Percentiles rank a stretch among this genome's conserved stretches.
phyloP scores from a whole-genome alignment of 768 basidiomycete species.

The Pleurotus tuoliensis region DNA sequence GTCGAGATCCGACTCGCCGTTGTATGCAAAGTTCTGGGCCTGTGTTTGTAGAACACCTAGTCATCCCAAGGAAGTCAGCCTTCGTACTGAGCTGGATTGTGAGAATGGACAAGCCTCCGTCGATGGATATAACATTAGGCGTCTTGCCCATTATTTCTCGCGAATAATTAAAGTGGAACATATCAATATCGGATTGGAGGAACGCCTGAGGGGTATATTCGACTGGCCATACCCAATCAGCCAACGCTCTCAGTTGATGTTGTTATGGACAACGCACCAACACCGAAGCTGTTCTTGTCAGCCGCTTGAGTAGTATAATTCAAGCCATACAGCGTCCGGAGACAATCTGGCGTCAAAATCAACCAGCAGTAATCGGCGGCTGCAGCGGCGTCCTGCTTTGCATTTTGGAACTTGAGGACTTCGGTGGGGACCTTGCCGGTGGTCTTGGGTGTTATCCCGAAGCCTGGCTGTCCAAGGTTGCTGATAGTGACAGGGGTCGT shows the following conservation, averaged over 20 bases:
- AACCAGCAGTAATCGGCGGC: slow-evolving; percentile 22
- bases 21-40: slow-evolving; percentile 37
- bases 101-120: slow-evolving; percentile 20
- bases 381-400: neutral
- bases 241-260: neutral
- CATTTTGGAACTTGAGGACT: slow-evolving; percentile 16
- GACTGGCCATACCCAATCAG: slow-evolving; percentile 23
- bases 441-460: slow-evolving; percentile 21
- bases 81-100: neutral
- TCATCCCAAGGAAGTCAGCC: neutral
- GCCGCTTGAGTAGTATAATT: slow-evolving; percentile 25
- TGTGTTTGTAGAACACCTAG: slow-evolving; percentile 41
- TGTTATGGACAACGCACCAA: slow-evolving; percentile 22
- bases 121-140: slow-evolving; percentile 29
- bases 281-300: slow-evolving; percentile 31
- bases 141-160: slow-evolving; percentile 25
- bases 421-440: slow-evolving; percentile 15
- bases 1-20: slow-evolving; percentile 56
- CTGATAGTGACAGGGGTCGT: slow-evolving; percentile 4
- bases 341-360: slow-evolving; percentile 32
- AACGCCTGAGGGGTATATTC: slow-evolving; percentile 52
- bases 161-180: slow-evolving; percentile 36
- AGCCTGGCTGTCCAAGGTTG: slow-evolving; percentile 20
- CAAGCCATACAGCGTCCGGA: slow-evolving; percentile 35
- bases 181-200: slow-evolving; percentile 38